Evolutionary conservation across 164 flowering plant species (phyloP), one percentile per base, ranked within the genome.

Genomic region (Liriodendron chinense): DNA sequence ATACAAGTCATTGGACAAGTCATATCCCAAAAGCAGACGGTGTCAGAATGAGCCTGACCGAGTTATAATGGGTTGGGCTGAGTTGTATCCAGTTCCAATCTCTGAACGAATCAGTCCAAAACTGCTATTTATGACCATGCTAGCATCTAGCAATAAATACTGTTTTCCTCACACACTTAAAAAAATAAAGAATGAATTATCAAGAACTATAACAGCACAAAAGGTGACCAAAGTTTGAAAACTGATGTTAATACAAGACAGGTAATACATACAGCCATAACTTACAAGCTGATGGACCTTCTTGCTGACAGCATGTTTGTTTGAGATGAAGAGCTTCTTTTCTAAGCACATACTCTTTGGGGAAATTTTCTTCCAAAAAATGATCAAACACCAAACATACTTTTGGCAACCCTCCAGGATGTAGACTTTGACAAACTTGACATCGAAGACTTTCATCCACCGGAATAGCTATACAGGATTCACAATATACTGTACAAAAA

Each of bases 381-480:
- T 89, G 80, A 82, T 89, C 87, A 22, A 94, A 79, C 78, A 74
- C 89, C 83, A 90, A 83, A 82, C 94, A 94, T 23, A 93, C 93
- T 80, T 89, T 94, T 48, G 93, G 95, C 48, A 79, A 68, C 24
- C 83, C 90, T 43, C 79, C 78, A 50, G 97, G 98, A 78, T 90
- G 91, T 21, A 48, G 57, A 76, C 75, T 69, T 71, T 85, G 81
- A 82, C 98, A 94, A 72, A 81, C 84, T 79, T 81, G 83, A 72
- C 98, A 94, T 49, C 26, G 87, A 66, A 86, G 74, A 71, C 34
- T 72, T 76, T 74, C 89, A 78, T 79, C 78, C 64, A 28, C 76
- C 57, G 79, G 81, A 34, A 16, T 71, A 20, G 10, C 53, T 24
- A 89, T 53, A 80, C 98, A 94, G 65, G 82, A 75, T 77, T 86